Base-by-base conservation (phyloP, 805 yeast species). In the Zygosaccharomyces bisporus region DNA sequence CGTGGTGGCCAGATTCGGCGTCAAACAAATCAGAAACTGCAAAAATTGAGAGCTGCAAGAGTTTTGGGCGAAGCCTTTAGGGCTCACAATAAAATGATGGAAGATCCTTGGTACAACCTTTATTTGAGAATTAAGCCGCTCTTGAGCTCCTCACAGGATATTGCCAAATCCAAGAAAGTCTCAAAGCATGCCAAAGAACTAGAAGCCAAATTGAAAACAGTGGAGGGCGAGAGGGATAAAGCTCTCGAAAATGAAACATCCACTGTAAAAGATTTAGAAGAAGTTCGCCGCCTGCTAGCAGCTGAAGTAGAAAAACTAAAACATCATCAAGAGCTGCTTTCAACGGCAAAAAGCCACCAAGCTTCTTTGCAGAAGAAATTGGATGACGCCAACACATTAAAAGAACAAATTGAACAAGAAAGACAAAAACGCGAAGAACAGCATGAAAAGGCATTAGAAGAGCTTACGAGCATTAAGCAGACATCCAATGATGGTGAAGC, bases 61-160 rank as follows among this genome's bases (percentile, higher is more conserved):
- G 70, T 83, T 1, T 66, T 93, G 32, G 79, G 83, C 41, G 71
- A 72, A 43, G 83, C 86, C 33, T 75, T 93, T 54, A 62, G 67
- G 25, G 63, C 72, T 0, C 79, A 81, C 46, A 72, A 74, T 46
- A 65, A 69, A 9, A 58, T 80, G 9, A 64, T 69, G 36, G 60
- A 70, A 8, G 81, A 80, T 58, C 84, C 85, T 14, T 93, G 99
- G 99, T 85, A 86, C 65, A 77, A 74, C 40, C 69, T 93, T 35
- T 80, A 81, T 47, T 70, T 79, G 16, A 76, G 77, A 43, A 68
- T 91, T 53, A 86, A 84, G 53, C 98, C 98, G 1, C 61, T 89
- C 33, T 66, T 89, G 10, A 79, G 71, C 47, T 86, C 81, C 35
- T 75, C 82, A 4, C 75, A 78, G 17, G 81, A 80, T 45, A 75